Evolutionary conservation across 257 asterid species (phyloP).

Genomic region (Craterostigma plantagineum): DNA sequence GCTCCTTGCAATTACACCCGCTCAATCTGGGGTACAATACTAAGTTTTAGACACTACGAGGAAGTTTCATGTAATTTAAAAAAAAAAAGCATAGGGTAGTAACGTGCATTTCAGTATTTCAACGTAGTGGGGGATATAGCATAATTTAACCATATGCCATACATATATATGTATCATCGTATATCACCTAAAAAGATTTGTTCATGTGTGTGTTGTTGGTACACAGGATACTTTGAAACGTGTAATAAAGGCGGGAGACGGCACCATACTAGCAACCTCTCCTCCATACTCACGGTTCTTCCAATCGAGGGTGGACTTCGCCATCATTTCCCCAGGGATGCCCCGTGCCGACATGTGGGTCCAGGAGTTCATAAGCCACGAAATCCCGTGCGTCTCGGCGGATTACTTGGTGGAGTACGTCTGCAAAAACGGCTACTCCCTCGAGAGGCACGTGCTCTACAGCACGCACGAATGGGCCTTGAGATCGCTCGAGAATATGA

Average conservation of each 20-base stretch:
- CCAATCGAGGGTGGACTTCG: slow-evolving; percentile 52
- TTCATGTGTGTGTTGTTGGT: not conserved
- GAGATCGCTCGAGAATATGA: slow-evolving; percentile 32
- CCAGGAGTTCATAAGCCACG: slow-evolving; percentile 56
- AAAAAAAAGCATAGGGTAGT: too few relatives aligned
- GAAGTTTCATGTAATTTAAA: too few relatives aligned
- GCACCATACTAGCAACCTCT: slow-evolving; percentile 72
- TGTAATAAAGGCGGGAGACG: slow-evolving; percentile 78
- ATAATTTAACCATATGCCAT: too few relatives aligned
- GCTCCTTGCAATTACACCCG: too few relatives aligned
- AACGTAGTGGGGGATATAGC: too few relatives aligned
- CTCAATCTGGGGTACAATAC: too few relatives aligned
- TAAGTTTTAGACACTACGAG: too few relatives aligned
- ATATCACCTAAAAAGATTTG: too few relatives aligned
- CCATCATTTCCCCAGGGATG: slow-evolving; percentile 60
- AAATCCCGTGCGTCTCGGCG: slow-evolving; percentile 62
- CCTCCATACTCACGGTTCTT: slow-evolving; percentile 80
- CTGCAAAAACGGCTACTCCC: slow-evolving; percentile 80
- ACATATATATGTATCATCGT: too few relatives aligned
- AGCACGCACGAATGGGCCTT: slow-evolving; percentile 66
- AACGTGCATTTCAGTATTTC: too few relatives aligned
- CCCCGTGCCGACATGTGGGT: slow-evolving; percentile 74
- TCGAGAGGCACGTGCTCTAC: slow-evolving; percentile 64
- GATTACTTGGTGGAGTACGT: slow-evolving; percentile 86
- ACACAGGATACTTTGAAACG: slow-evolving; percentile 82